phyloP scores from a whole-genome alignment of 2,329 filamentous ascomycete species.

The Colletotrichum magnum region DNA sequence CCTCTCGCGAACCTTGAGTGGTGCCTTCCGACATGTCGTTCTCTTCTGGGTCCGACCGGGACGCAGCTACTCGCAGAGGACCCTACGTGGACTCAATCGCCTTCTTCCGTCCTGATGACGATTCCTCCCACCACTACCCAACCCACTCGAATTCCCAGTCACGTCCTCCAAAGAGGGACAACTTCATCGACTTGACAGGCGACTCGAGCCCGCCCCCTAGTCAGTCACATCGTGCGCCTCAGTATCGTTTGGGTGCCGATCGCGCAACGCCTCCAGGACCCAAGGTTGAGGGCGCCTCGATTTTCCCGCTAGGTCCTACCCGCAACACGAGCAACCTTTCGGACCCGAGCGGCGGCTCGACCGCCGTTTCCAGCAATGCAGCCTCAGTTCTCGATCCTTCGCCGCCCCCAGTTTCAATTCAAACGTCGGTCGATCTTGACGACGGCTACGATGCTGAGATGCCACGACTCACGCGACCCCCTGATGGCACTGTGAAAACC shows the following conservation, averaged over 20 bases:
- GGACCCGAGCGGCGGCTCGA: conserved; percentile 36
- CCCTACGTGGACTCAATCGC: conserved; percentile 8
- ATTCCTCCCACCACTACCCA: conserved; percentile 13
- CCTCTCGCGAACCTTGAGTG: neutral
- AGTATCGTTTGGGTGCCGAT: conserved; percentile 23
- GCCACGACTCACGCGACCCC: conserved; percentile 20
- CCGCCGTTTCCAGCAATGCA: conserved; percentile 39
- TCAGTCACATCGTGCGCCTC: neutral
- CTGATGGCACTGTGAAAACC: conserved; percentile 19
- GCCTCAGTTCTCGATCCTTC: conserved; percentile 38
- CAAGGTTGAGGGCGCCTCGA: conserved; percentile 23
- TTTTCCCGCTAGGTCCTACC: conserved; percentile 22
- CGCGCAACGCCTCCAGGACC: conserved; percentile 15
- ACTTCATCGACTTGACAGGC: conserved; percentile 32
- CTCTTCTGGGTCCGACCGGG: conserved; percentile 34
- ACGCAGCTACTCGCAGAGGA: conserved; percentile 28
- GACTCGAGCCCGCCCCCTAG: conserved; percentile 26
- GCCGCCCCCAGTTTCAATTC: conserved; percentile 35
- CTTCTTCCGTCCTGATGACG: conserved; percentile 21
- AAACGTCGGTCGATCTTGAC: conserved; percentile 38
- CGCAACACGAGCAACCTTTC: conserved; percentile 21
- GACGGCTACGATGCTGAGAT: conserved; percentile 33
- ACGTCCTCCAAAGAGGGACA: neutral
- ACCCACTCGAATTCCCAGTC: conserved; percentile 7
- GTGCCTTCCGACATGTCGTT: conserved; percentile 30